Evolutionary conservation across 352 stramenopile species (phyloP).

Genomic region (Globisporangium rhizosaccharum): DNA sequence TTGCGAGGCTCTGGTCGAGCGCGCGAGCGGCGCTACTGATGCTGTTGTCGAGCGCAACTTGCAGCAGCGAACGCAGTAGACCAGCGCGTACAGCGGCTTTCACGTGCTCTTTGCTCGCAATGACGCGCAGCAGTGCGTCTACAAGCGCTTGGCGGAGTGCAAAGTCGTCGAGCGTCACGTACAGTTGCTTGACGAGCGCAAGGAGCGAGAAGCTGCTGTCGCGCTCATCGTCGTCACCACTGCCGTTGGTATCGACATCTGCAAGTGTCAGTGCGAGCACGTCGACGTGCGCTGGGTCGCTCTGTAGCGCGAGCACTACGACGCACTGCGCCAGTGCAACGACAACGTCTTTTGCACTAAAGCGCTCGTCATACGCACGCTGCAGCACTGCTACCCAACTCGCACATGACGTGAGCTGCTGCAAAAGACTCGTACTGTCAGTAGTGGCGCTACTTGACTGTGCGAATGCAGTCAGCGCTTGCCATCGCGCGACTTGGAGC

Average conservation of each 20-base stretch:
- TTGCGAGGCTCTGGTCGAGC: not conserved
- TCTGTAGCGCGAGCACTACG: conserved; percentile 16
- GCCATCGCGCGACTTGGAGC: conserved; percentile 9
- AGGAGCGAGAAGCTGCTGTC: conserved; percentile 16
- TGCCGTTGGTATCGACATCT: not conserved
- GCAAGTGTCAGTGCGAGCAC: conserved; percentile 4
- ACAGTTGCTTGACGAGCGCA: conserved; percentile 69
- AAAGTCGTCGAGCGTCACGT: conserved; percentile 43
- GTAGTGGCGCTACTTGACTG: not conserved
- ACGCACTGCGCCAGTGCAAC: conserved; percentile 36
- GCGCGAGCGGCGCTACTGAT: not conserved
- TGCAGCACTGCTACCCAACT: conserved; percentile 17
- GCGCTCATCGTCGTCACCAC: not conserved
- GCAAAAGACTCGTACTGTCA: not conserved
- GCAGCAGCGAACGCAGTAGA: conserved; percentile 38
- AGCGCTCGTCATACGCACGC: conserved; percentile 26
- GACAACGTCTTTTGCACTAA: conserved; percentile 26
- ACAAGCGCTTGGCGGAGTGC: conserved; percentile 27
- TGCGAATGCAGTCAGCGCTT: conserved; percentile 12
- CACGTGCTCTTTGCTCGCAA: conserved; percentile 39
- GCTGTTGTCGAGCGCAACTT: conserved; percentile 31
- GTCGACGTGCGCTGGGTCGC: not conserved
- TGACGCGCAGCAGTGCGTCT: conserved; percentile 19
- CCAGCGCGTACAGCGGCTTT: conserved; percentile 37
- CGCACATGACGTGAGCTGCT: not conserved